Base-by-base conservation (phyloP, 345 rosid genomes). In the Carallia pectinifolia region DNA sequence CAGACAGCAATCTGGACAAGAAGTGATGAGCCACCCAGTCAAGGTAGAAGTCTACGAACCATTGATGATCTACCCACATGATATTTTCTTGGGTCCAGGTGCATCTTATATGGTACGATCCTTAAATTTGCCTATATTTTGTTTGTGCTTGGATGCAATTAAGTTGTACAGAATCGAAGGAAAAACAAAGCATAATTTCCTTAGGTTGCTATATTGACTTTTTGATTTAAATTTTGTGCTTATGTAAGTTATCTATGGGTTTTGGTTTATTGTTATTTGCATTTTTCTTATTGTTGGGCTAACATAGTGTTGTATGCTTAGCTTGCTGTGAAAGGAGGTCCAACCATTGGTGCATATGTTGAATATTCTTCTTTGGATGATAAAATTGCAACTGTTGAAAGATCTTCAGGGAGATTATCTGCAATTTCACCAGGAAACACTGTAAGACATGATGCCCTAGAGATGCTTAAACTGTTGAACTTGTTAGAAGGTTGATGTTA, bases 1-100 rank as follows among this genome's bases (percentile, higher is more conserved):
- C 69, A 87, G 84, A 83, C 93, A 80, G 75, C 91, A 85, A 55
- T 88, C 94, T 75, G 97, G 98, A 65, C 83, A 84, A 66, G 91
- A 81, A 79, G 73, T 89, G 66, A 71, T 76, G 75, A 94, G 96
- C 79, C 96, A 87, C 81, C 81, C 76, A 16, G 80, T 94, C 66
- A 89, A 88, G 83, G 79, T 94, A 65, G 98, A 94, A 84, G 94
- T 94, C 72, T 91, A 85, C 85, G 86, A 87, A 66, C 91, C 85
- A 15, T 91, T 90, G 64, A 85, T 76, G 76, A 85, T 94, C 73
- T 89, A 89, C 71, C 98, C 98, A 50, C 80, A 71, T 34, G 79
- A 83, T 64, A 82, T 91, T 64, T 93, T 85, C 80, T 84, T 93
- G 69, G 91, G 82, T 72, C 98, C 98, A 48, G 98, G 97, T 74